phyloP scores from a whole-genome alignment of 2,329 filamentous ascomycete genomes.

The Colletotrichum sp. region DNA sequence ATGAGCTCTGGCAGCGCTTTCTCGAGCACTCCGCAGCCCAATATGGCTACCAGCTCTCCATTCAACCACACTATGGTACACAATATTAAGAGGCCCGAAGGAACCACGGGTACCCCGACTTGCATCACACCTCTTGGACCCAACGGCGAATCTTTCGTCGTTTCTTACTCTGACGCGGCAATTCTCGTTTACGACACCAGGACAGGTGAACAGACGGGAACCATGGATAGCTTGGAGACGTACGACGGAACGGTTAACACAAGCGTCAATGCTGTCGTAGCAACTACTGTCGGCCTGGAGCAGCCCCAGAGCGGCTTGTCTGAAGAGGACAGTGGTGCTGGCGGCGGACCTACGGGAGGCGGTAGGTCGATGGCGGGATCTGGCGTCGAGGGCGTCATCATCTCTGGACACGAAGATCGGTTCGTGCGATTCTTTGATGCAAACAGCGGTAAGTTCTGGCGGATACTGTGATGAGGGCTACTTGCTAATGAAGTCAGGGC shows the following conservation, averaged over 20 bases:
- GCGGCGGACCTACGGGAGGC: slow-evolving; percentile 81
- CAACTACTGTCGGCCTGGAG: slow-evolving; percentile 83
- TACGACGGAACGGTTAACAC: slow-evolving; percentile 82
- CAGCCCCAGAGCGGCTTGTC: slow-evolving; percentile 67
- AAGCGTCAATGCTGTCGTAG: slow-evolving; percentile 90
- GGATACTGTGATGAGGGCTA: background rate
- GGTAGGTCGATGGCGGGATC: slow-evolving; percentile 68
- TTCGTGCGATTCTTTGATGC: slow-evolving; percentile 98
- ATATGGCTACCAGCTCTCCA: slow-evolving; percentile 80
- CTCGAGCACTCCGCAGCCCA: slow-evolving; percentile 88
- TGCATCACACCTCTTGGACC: slow-evolving; percentile 89
- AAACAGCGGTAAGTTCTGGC: slow-evolving; percentile 81
- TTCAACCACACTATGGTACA: slow-evolving; percentile 91
- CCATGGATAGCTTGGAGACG: slow-evolving; percentile 93
- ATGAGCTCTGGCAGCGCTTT: slow-evolving; percentile 95
- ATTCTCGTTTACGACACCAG: slow-evolving; percentile 92
- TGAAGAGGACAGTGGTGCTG: slow-evolving; percentile 71
- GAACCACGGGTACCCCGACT: slow-evolving; percentile 75
- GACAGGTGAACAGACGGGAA: slow-evolving; percentile 87
- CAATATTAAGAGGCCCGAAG: slow-evolving; percentile 75
- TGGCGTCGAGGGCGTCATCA: slow-evolving; percentile 89
- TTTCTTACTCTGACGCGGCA: slow-evolving; percentile 88
- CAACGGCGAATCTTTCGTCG: slow-evolving; percentile 87
- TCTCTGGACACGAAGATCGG: slow-evolving; percentile 94
- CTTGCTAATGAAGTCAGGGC: slow-evolving; percentile 60